These are phyloP conservation scores for Pichia kluyveri DNA, from an alignment of 805 yeast genomes.

Conservation along the genomic window DNA sequence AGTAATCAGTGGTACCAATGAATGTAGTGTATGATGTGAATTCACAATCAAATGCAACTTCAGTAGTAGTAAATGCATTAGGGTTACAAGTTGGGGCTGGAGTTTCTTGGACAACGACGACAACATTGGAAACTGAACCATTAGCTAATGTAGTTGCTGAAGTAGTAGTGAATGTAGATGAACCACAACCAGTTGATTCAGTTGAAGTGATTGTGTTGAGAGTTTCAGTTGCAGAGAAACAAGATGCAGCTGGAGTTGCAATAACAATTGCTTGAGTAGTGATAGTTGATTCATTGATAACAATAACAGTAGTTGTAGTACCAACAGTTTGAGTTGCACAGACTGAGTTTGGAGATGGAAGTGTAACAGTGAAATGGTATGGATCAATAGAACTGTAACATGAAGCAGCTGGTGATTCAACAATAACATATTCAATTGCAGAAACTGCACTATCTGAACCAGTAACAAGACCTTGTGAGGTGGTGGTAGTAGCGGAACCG, in stretches of 20 bases:
- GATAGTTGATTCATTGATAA: background rate
- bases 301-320: background rate
- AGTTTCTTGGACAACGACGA: conserved; percentile 3
- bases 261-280: background rate
- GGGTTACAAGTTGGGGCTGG: conserved; percentile 3
- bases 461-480: background rate
- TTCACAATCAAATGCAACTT: background rate
- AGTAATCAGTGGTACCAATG: background rate
- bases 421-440: too few species aligned
- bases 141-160: background rate
- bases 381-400: too few species aligned
- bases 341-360: background rate
- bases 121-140: background rate
- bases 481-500: background rate
- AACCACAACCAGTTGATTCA: background rate
- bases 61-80: background rate
- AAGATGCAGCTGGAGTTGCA: background rate
- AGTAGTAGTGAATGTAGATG: background rate
- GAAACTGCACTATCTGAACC: too few species aligned
- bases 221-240: background rate
- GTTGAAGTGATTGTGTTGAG: background rate
- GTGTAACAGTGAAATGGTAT: background rate
- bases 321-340: background rate
- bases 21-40: background rate
- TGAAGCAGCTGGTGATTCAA: too few species aligned